Percentiles rank a stretch among this genome's conserved stretches.
Evolutionary conservation across 2,329 filamentous ascomycete genomes (phyloP).

Genomic region (Bisporella sp.): DNA sequence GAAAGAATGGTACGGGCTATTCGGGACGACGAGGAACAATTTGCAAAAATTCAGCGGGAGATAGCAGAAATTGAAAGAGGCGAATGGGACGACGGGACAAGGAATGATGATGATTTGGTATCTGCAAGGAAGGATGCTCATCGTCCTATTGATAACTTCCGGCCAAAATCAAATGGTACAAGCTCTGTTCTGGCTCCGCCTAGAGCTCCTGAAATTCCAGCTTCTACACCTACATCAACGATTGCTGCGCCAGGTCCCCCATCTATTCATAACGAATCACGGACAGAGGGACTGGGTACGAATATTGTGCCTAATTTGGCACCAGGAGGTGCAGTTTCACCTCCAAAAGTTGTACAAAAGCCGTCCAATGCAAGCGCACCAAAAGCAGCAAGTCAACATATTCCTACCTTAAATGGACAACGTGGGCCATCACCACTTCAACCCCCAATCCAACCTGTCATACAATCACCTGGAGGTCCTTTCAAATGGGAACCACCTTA

Average conservation of each 20-base stretch:
- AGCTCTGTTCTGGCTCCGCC: not conserved
- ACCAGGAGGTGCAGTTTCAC: not conserved
- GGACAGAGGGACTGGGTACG: not conserved
- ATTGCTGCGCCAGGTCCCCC: not conserved
- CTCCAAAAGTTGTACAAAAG: not conserved
- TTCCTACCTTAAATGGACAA: slow-evolving; percentile 16
- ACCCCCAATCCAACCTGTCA: slow-evolving; percentile 11
- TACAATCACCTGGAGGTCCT: not conserved
- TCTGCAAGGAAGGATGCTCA: slow-evolving; percentile 8
- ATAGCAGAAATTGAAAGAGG: slow-evolving; percentile 61
- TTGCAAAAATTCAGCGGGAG: slow-evolving; percentile 57
- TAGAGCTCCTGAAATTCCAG: slow-evolving; percentile 1
- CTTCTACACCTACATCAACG: too few relatives aligned
- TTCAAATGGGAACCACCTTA: slow-evolving; percentile 24
- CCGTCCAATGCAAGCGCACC: not conserved
- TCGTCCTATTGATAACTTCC: not conserved
- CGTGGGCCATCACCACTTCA: slow-evolving; percentile 22
- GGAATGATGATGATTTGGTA: not conserved
- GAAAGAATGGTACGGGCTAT: slow-evolving; percentile 64
- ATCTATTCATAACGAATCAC: slow-evolving; percentile 5
- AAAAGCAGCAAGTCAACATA: slow-evolving; percentile 7
- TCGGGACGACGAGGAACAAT: slow-evolving; percentile 63
- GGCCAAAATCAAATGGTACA: slow-evolving; percentile 14
- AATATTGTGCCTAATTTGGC: too few relatives aligned
- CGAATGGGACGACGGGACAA: slow-evolving; percentile 39